These are phyloP conservation scores for Agaricus blazei DNA, from an alignment of 768 basidiomycete species.

Conservation along the genomic window DNA sequence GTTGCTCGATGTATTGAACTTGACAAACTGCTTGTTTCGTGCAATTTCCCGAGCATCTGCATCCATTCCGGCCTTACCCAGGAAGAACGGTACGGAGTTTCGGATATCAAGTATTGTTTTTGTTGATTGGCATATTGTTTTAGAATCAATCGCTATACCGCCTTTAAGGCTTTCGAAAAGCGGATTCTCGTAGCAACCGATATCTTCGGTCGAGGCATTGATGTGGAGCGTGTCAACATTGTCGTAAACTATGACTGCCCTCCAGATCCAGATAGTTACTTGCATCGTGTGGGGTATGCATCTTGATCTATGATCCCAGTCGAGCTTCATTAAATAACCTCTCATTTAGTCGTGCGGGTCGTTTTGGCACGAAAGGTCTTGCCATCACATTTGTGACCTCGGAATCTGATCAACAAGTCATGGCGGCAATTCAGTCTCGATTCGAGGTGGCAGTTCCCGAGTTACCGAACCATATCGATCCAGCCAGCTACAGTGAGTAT, in stretches of 20 bases:
- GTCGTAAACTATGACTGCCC: conserved; percentile 99
- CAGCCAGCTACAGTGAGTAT: conserved; percentile 89
- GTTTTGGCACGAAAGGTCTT: conserved; percentile 99
- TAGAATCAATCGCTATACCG: conserved; percentile 92
- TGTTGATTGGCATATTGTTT: conserved; percentile 9
- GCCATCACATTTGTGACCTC: conserved; percentile 96
- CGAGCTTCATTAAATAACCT: not conserved
- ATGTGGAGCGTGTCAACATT: conserved; percentile 99
- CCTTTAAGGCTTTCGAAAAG: conserved; percentile 99
- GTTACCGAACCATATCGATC: conserved; percentile 90
- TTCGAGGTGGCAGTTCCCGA: conserved; percentile 98
- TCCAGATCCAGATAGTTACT: conserved; percentile 94
- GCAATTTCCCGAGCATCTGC: conserved; percentile 97
- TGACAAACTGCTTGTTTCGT: conserved; percentile 92
- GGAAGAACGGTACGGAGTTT: conserved; percentile 79
- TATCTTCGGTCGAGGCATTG: conserved; percentile 98
- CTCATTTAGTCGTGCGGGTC: conserved; percentile 79
- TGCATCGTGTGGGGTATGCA: conserved; percentile 92
- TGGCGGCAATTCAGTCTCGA: conserved; percentile 89
- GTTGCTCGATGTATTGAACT: conserved; percentile 95
- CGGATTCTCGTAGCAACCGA: conserved; percentile 98
- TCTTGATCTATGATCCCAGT: not conserved
- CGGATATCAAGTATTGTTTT: not conserved
- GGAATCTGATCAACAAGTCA: conserved; percentile 89
- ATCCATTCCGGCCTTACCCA: conserved; percentile 95